Conservation (phyloP, 768 basidiomycete genomes). For the Hirschioporus abietinus region DNA sequence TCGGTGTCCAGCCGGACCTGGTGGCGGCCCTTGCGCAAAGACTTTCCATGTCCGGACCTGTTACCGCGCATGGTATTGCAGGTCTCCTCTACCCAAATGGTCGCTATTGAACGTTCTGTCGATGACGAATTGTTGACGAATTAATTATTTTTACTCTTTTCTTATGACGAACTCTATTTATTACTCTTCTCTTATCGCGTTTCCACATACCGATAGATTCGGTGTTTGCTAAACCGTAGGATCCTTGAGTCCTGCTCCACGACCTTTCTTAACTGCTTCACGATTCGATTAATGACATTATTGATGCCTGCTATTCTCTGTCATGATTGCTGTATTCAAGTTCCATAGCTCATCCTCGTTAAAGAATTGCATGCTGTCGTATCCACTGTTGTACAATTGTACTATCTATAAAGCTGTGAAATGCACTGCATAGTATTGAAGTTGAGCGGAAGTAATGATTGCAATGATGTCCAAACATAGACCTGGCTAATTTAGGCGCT, state of each 20-base stretch:
- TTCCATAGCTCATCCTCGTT: neutral
- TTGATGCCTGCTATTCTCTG: neutral
- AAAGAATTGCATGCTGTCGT: neutral
- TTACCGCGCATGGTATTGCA: neutral
- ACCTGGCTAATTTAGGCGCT: neutral
- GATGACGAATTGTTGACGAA: neutral
- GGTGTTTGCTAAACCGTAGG: neutral
- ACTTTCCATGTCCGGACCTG: slow-evolving; percentile 26
- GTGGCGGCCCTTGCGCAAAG: slow-evolving; percentile 65
- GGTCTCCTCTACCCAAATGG: neutral
- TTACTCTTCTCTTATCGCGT: neutral
- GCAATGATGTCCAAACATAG: too few species aligned
- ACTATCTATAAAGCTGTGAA: neutral
- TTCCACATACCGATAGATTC: neutral
- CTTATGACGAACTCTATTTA: neutral
- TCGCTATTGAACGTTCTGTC: neutral
- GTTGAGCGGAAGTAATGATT: neutral
- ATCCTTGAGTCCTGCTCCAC: neutral
- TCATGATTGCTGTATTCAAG: neutral
- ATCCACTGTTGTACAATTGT: neutral
- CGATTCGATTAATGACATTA: neutral
- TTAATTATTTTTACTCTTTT: neutral
- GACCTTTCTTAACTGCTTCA: neutral
- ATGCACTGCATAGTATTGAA: neutral
- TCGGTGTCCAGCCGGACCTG: slow-evolving; percentile 64